Conservation (phyloP, 2,329 filamentous ascomycete species). For the Ophiocordyceps camponoti-leonardi region DNA sequence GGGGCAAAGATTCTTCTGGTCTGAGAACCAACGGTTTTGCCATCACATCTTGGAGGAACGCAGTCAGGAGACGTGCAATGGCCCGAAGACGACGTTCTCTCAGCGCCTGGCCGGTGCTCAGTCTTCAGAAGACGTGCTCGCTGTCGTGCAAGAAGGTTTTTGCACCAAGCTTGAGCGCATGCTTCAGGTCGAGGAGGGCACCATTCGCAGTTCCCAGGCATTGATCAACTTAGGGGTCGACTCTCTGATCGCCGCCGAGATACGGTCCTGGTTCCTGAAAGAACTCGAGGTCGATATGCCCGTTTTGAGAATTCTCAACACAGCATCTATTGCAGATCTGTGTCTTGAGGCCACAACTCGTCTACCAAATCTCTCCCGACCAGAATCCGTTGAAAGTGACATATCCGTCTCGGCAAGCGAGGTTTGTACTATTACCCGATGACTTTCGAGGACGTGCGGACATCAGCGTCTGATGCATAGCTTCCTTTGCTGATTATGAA, state of each 20-base stretch:
- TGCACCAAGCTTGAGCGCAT: constrained; percentile 1
- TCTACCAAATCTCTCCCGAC: not conserved
- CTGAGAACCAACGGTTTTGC: not conserved
- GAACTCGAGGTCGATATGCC: constrained; percentile 23
- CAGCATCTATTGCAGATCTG: constrained; percentile 4
- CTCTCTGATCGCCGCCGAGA: constrained; percentile 16
- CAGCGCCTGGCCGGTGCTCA: not conserved
- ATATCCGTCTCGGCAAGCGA: not conserved
- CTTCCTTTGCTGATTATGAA: not conserved
- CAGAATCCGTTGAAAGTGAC: not conserved
- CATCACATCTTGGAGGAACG: not conserved
- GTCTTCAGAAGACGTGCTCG: not conserved
- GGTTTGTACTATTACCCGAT: not conserved
- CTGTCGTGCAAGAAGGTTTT: not conserved
- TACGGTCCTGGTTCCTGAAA: constrained; percentile 31
- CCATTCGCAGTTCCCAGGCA: not conserved
- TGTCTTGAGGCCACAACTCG: constrained; percentile 1
- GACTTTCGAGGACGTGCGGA: not conserved
- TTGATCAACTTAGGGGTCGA: constrained; percentile 11
- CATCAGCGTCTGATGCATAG: not conserved
- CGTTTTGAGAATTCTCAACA: constrained; percentile 19
- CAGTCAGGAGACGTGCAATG: not conserved
- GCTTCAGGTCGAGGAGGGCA: constrained; percentile 1
- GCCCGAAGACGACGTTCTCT: not conserved
- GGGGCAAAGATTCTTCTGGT: not conserved